Conservation (phyloP, 495 filamentous ascomycete species). For the Schizothecium vesticola region DNA sequence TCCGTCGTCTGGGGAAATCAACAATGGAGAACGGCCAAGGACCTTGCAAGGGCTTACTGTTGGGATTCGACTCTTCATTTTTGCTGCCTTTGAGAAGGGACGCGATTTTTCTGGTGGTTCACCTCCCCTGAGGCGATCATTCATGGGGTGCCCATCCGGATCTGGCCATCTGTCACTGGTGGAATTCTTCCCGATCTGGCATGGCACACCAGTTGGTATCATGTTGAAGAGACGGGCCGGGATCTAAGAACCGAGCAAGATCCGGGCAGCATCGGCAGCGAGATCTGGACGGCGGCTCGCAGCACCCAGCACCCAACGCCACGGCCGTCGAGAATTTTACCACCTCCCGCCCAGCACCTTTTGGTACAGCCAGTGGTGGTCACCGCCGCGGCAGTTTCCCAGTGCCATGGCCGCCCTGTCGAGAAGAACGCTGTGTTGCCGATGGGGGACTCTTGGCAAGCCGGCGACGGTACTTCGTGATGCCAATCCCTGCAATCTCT, state of each 20-base stretch:
- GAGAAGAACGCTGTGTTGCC: slow-evolving; percentile 4
- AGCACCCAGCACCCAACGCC: neutral
- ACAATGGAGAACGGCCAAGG: neutral
- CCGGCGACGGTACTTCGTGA: neutral
- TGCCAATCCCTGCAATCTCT: neutral
- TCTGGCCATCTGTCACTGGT: neutral
- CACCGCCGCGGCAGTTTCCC: neutral
- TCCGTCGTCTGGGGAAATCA: neutral
- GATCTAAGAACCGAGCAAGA: neutral
- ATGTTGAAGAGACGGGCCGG: neutral
- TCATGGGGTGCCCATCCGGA: neutral
- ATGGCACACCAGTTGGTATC: neutral
- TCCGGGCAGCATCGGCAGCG: neutral
- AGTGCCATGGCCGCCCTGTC: slow-evolving; percentile 1
- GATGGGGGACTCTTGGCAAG: slow-evolving; percentile 4
- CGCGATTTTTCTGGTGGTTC: neutral
- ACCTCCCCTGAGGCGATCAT: neutral
- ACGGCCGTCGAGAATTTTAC: neutral
- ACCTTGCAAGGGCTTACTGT: neutral
- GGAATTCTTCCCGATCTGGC: neutral
- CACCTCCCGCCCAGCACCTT: too few relatives aligned
- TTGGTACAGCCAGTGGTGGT: neutral
- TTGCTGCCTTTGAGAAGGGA: neutral
- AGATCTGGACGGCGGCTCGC: neutral
- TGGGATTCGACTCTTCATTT: neutral